Conservation (phyloP, 2,329 filamentous ascomycete genomes). For the Chaetomiaceae sp. region DNA sequence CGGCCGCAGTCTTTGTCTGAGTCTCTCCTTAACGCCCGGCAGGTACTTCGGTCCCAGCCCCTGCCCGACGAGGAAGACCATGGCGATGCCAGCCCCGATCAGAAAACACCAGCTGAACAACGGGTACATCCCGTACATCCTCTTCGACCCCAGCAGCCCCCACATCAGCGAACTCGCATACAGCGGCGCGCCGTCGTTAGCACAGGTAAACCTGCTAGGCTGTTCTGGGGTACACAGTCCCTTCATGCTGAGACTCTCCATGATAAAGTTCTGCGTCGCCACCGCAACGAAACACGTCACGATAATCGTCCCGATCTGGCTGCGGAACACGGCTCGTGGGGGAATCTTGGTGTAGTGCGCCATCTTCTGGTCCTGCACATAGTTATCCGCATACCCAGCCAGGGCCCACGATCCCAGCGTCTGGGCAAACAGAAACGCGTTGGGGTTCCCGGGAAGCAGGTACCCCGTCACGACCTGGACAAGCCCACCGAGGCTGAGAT, state of each 20-base stretch:
- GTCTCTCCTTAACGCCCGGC: constrained; percentile 31
- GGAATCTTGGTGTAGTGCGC: constrained; percentile 40
- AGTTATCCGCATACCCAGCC: constrained; percentile 40
- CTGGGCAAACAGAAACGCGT: constrained; percentile 38
- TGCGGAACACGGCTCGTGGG: constrained; percentile 37
- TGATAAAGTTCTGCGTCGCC: constrained; percentile 39
- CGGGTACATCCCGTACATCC: constrained; percentile 40
- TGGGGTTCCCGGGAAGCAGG: constrained; percentile 28
- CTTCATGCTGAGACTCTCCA: constrained; percentile 35
- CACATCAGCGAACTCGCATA: constrained; percentile 34
- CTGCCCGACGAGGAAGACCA: constrained; percentile 35
- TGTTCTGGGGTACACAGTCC: constrained; percentile 28
- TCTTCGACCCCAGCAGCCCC: constrained; percentile 33
- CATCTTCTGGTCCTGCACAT: constrained; percentile 38
- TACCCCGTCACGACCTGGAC: constrained; percentile 41
- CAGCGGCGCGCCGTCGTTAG: constrained; percentile 29
- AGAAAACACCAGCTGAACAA: constrained; percentile 43
- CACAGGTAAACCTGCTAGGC: constrained; percentile 30
- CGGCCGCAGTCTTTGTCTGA: constrained; percentile 30
- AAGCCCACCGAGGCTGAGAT: constrained; percentile 38
- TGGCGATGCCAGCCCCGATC: constrained; percentile 34
- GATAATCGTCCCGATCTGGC: constrained; percentile 42
- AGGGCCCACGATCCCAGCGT: constrained; percentile 39
- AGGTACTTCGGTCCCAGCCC: constrained; percentile 34
- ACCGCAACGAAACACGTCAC: constrained; percentile 38